Base-by-base conservation (phyloP, 257 asterid genomes). In the Craterostigma plantagineum region DNA sequence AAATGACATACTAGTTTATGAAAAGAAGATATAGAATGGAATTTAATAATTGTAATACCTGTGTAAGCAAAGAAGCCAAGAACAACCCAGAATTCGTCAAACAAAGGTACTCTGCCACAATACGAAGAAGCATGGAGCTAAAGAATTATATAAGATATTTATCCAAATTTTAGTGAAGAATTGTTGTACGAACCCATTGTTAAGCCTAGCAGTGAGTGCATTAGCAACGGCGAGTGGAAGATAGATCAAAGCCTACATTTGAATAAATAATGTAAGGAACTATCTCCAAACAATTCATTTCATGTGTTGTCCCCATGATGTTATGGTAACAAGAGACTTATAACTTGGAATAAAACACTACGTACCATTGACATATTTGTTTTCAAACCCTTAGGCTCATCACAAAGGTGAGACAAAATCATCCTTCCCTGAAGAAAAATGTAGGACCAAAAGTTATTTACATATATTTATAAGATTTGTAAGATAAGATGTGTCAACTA, bases 211-310 rank as follows among this genome's bases (percentile, higher is more conserved):
- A 34, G 99, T 83, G 67, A 90, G 95, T 33, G 82, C 76, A 59
- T 90, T 90, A 50, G 99, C 99, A 67, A 90, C 64, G 53, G 94
- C 94, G 16, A 90, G 64, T 42, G 99, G 99, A 35, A 90, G 86
- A 69, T 79, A 90, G 46, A 83, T 45, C 75, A 90, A 65, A 16
- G 95, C 63, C 99, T 90, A 23, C 30, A 23, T 23, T 23, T 23
- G 30, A 23, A 23, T 2, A 23, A 23, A 23, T 2, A 23, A 23
- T 6, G 6, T 2, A 6, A 23, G 30, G 6, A 23, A 23, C 30
- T 23, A 6, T 23, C 30, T 23, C 30, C 30, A 23, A 6, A 23
- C 30, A 23, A 23, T 2, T 23, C 30, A 23, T 23, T 23, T 23
- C 30, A 23, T 23, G 2, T 23, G 30, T 23, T 23, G 30, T 23